Percentiles rank a stretch among this genome's conserved stretches.
Evolutionary conservation across 257 asterid genomes (phyloP).

Genomic region (Solanum pennellii): DNA sequence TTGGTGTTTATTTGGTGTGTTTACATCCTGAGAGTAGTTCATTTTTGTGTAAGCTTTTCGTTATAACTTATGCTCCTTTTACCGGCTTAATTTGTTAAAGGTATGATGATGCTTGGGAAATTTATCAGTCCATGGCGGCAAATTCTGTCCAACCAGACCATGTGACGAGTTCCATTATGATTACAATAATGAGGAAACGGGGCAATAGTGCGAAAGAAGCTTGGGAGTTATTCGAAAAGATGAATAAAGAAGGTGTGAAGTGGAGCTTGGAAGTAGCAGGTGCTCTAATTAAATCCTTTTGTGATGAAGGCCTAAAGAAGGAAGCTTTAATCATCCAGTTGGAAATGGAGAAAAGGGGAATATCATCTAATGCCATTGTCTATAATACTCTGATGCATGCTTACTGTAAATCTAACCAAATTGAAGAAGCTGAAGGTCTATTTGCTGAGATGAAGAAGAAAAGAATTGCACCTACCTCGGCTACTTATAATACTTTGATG

Average conservation of each 20-base stretch:
- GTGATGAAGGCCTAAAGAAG: slow-evolving; percentile 77
- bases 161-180: slow-evolving; percentile 69
- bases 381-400: slow-evolving; percentile 84
- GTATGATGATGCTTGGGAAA: slow-evolving; percentile 79
- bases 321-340: slow-evolving; percentile 84
- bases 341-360: slow-evolving; percentile 73
- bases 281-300: slow-evolving; percentile 75
- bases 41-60: neutral
- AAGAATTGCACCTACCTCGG: slow-evolving; percentile 53
- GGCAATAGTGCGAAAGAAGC: slow-evolving; percentile 70
- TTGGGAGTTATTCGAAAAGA: slow-evolving; percentile 64
- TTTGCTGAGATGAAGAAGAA: slow-evolving; percentile 74
- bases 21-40: neutral
- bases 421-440: slow-evolving; percentile 89
- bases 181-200: slow-evolving; percentile 69
- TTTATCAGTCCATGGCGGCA: slow-evolving; percentile 53
- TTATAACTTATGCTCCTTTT: neutral
- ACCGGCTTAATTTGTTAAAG: slow-evolving; percentile 15
- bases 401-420: slow-evolving; percentile 56
- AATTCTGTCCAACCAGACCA: slow-evolving; percentile 68
- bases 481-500: slow-evolving; percentile 76
- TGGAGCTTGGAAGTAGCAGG: slow-evolving; percentile 84
- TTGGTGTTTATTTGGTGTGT: neutral
- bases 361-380: slow-evolving; percentile 58
- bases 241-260: slow-evolving; percentile 55